phyloP scores from a whole-genome alignment of 768 basidiomycete genomes.

The Filobasidium floriforme region DNA sequence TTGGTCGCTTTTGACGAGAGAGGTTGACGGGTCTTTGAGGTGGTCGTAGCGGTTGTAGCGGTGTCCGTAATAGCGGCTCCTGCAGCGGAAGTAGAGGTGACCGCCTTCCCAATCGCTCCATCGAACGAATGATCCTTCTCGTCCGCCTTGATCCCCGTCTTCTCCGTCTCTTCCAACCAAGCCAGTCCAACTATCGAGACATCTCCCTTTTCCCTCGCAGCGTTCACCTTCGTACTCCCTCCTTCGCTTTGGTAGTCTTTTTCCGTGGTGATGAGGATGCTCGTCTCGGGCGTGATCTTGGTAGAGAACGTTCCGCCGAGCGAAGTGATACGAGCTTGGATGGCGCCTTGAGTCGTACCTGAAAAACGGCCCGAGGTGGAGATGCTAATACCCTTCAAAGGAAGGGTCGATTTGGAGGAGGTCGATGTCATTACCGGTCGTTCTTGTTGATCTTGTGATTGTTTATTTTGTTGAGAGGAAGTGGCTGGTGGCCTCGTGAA shows the following conservation, averaged over 20 bases:
- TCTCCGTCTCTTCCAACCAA: neutral
- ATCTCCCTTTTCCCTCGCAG: neutral
- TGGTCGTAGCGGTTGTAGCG: neutral
- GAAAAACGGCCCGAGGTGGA: too few species aligned
- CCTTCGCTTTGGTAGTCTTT: neutral
- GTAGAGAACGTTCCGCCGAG: too few species aligned
- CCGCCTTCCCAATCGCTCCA: neutral
- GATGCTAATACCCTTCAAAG: too few species aligned
- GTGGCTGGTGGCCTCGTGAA: too few species aligned
- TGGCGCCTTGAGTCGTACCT: too few species aligned
- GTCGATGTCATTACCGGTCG: too few species aligned
- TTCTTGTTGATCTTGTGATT: too few species aligned
- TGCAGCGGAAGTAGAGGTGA: neutral
- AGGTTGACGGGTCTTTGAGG: neutral
- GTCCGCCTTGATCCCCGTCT: neutral
- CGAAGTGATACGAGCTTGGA: too few species aligned
- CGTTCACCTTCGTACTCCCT: neutral
- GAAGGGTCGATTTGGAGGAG: too few species aligned
- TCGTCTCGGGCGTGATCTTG: neutral
- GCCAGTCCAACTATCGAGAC: neutral
- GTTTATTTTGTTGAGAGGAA: too few species aligned
- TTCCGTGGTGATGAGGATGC: neutral
- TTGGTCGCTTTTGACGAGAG: neutral
- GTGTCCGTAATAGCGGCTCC: neutral
- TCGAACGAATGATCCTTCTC: neutral